These are phyloP conservation scores for Amanita subjunquillea DNA, from an alignment of 768 basidiomycete genomes.

Conservation along the genomic window DNA sequence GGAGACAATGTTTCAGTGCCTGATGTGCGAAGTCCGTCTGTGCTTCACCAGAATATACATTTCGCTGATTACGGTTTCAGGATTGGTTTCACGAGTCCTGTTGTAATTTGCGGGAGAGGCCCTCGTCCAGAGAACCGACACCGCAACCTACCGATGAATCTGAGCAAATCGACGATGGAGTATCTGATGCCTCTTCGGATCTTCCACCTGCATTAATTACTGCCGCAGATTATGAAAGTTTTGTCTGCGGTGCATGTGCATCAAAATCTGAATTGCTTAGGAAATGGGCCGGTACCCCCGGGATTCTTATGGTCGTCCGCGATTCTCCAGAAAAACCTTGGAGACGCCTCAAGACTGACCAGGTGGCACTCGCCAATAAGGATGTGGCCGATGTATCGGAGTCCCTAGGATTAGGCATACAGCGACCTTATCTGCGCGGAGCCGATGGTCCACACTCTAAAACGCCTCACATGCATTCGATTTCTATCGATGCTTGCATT, in stretches of 20 bases:
- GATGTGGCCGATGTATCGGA: no score
- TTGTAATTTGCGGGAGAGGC: slow-evolving; percentile 65
- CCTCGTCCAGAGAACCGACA: slow-evolving; percentile 34
- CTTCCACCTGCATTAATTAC: slow-evolving; percentile 61
- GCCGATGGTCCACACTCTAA: no score
- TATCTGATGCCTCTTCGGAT: slow-evolving; percentile 52
- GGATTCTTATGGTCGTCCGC: slow-evolving; percentile 58
- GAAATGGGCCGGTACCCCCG: slow-evolving; percentile 59
- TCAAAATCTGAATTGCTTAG: slow-evolving; percentile 37
- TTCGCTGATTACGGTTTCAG: slow-evolving; percentile 24
- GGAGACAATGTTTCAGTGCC: slow-evolving; percentile 86
- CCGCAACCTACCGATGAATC: slow-evolving; percentile 13
- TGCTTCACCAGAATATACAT: slow-evolving; percentile 2
- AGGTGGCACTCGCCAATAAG: slow-evolving; percentile 3
- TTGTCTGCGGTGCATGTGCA: slow-evolving; percentile 70
- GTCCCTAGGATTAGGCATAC: no score
- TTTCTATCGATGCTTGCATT: no score
- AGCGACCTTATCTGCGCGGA: no score
- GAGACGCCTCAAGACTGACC: slow-evolving; percentile 31
- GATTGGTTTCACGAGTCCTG: slow-evolving; percentile 93
- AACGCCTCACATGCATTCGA: no score
- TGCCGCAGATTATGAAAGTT: slow-evolving; percentile 62
- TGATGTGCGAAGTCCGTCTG: slow-evolving; percentile 67
- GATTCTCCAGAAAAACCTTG: slow-evolving; percentile 35
- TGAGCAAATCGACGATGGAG: slow-evolving; percentile 32